These are phyloP conservation scores for Canna indica DNA, from an alignment of 176 grass and related monocot species.

Conservation along the genomic window DNA sequence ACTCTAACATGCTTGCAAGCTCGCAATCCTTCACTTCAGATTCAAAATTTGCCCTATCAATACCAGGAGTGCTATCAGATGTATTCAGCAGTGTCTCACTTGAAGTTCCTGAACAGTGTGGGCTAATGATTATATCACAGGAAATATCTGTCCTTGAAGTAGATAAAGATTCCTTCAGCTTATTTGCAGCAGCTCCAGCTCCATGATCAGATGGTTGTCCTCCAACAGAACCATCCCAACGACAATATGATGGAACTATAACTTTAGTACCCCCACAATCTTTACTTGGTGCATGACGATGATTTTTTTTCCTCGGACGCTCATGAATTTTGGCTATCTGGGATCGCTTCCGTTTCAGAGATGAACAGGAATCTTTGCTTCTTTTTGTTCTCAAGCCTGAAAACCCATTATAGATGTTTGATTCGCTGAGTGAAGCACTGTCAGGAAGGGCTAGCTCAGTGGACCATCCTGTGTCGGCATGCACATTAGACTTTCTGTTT, in stretches of 20 bases:
- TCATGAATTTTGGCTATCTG: slow-evolving; percentile 65
- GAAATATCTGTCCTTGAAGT: slow-evolving; percentile 23
- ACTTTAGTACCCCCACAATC: slow-evolving; percentile 55
- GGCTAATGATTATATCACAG: slow-evolving; percentile 23
- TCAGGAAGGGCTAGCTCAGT: slow-evolving; percentile 37
- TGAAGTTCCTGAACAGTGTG: slow-evolving; percentile 63
- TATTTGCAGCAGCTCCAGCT: slow-evolving; percentile 21
- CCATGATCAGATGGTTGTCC: slow-evolving; percentile 32
- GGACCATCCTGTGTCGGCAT: slow-evolving; percentile 24
- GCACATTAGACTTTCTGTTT: slow-evolving; percentile 34
- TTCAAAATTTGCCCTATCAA: slow-evolving; percentile 20
- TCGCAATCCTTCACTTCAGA: slow-evolving; percentile 32
- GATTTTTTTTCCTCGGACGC: slow-evolving; percentile 73
- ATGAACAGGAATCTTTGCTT: slow-evolving; percentile 39
- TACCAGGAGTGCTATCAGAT: slow-evolving; percentile 31
- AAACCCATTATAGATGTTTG: slow-evolving; percentile 38
- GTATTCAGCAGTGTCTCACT: slow-evolving; percentile 42
- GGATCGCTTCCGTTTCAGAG: slow-evolving; percentile 63
- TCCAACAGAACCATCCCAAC: slow-evolving; percentile 30
- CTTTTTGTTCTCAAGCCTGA: slow-evolving; percentile 30
- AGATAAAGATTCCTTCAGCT: slow-evolving; percentile 24
- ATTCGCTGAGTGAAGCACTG: slow-evolving; percentile 22
- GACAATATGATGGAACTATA: slow-evolving; percentile 62
- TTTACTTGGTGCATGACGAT: slow-evolving; percentile 45
- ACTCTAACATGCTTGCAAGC: slow-evolving; percentile 25